Evolutionary conservation across 2,329 filamentous ascomycete species (phyloP), one percentile per base, ranked within the genome.

Genomic region (Cladosporium colombiae): DNA sequence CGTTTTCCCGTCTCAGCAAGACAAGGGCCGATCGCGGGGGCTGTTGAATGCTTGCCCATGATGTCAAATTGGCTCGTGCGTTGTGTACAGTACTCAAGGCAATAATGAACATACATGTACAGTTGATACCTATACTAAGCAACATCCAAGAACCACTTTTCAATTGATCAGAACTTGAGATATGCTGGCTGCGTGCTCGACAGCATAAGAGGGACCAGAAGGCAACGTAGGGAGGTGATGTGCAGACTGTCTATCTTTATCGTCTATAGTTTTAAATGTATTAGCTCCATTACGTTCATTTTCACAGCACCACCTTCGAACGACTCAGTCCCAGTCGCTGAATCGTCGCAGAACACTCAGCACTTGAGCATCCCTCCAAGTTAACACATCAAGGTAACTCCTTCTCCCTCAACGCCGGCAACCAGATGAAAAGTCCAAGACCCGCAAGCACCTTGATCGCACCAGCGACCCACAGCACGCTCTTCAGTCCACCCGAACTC

Each of bases 381-480:
- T 1, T 1, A 16, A 1, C 40, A 37, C 10, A 14, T 27, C 33
- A 65, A 25, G 62, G 62, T 44, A 59, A 31, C 44, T 59, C 44
- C 29, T 69, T 64, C 31, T 53, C 65, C 60, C 64, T 66, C 27
- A 67, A 44, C 75, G 67, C 76, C 75, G 81, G n/a, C 64, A 72
- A 62, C 27, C 72, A 70, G 21, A 65, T 62, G n/a, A 74, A 71
- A 35, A 70, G 62, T 11, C 68, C 74, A 4, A 78, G 62, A 4
- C 77, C 77, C 50, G 81, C 78, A 1, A 75, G 62, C 10, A 81
- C 67, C 74, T 85, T 85, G 63, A 84, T 73, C 6, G 74, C 82
- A 14, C 76, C 81, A 8, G 78, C 77, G 8, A 82, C 72, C 81
- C 82, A 85, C 18, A 84, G 72, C 5, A 80, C 78, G 11, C 77